These are phyloP conservation scores for Austroboletus festivus DNA, from an alignment of 768 basidiomycete species.

Conservation along the genomic window DNA sequence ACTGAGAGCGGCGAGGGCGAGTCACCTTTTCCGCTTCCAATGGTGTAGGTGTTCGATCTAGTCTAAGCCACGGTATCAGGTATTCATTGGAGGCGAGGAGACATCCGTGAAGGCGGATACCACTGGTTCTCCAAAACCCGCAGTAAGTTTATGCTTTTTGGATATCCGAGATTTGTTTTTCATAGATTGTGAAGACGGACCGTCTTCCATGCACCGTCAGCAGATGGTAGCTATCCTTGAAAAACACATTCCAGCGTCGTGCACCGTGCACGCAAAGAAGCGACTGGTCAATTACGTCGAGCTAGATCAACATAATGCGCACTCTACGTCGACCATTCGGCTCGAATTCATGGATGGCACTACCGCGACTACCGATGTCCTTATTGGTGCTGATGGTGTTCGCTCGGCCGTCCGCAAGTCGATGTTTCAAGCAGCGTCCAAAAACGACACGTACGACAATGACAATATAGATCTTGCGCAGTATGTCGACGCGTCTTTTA, in stretches of 20 bases:
- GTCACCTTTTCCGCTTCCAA: too few species aligned
- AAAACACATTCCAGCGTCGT: conserved; percentile 16
- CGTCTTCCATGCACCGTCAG: conserved; percentile 20
- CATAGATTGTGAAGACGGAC: conserved; percentile 5
- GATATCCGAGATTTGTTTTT: neutral
- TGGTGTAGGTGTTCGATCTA: too few species aligned
- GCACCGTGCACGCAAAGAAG: conserved; percentile 17
- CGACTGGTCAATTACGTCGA: conserved; percentile 17
- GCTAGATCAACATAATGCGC: conserved; percentile 16
- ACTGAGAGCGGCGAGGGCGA: conserved; percentile 13
- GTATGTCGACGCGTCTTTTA: conserved; percentile 35
- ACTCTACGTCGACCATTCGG: conserved; percentile 19
- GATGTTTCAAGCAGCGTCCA: conserved; percentile 20
- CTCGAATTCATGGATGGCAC: conserved; percentile 17
- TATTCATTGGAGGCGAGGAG: conserved; percentile 5
- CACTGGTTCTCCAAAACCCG: conserved; percentile 23
- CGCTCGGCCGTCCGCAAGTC: conserved; percentile 26
- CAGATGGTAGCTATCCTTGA: conserved; percentile 19
- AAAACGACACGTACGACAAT: neutral
- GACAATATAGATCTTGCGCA: conserved; percentile 4
- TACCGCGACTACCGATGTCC: conserved; percentile 35
- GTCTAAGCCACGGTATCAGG: too few species aligned
- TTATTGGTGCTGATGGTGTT: conserved; percentile 48
- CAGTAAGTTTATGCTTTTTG: conserved; percentile 14
- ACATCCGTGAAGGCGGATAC: conserved; percentile 33